Evolutionary conservation across 805 yeast species (phyloP).

Genomic region (Pichia sporocuriosa): DNA sequence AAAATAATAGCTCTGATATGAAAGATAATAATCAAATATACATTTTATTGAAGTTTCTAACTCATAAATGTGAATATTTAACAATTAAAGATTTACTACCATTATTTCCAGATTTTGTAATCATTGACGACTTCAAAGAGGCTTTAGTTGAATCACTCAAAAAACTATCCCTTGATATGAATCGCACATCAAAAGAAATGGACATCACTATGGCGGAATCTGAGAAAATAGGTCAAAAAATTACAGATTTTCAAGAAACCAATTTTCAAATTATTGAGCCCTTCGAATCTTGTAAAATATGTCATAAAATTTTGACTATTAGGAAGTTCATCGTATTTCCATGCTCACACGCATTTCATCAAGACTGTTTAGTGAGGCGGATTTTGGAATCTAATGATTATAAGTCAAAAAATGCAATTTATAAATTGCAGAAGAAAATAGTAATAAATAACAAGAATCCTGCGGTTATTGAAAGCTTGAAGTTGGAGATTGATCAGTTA

Average conservation of each 20-base stretch:
- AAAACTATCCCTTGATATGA: constrained; percentile 59
- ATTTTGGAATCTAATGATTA: constrained; percentile 61
- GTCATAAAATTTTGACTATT: constrained; percentile 62
- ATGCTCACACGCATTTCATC: constrained; percentile 85
- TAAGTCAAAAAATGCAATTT: constrained; percentile 55
- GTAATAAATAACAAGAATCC: constrained; percentile 32
- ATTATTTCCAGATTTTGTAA: constrained; percentile 74
- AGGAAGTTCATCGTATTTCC: constrained; percentile 79
- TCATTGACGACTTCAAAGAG: constrained; percentile 75
- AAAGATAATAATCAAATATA: constrained; percentile 24
- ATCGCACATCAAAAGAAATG: constrained; percentile 66
- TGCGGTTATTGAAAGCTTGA: constrained; percentile 24
- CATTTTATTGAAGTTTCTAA: constrained; percentile 30
- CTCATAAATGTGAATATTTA: constrained; percentile 42
- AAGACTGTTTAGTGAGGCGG: constrained; percentile 69
- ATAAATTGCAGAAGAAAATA: constrained; percentile 42
- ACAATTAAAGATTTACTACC: constrained; percentile 79
- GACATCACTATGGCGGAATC: constrained; percentile 58
- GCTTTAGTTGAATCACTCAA: constrained; percentile 79
- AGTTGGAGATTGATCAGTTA: constrained; percentile 49
- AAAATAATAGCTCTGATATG: background rate
- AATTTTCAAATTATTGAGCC: constrained; percentile 68
- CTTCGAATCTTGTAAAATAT: constrained; percentile 73
- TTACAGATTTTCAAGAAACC: constrained; percentile 41
- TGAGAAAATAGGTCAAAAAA: constrained; percentile 52